Percentiles rank a stretch among this genome's conserved stretches.
phyloP scores from a whole-genome alignment of 306 rosid genomes.

The Hippophae tibetana region DNA sequence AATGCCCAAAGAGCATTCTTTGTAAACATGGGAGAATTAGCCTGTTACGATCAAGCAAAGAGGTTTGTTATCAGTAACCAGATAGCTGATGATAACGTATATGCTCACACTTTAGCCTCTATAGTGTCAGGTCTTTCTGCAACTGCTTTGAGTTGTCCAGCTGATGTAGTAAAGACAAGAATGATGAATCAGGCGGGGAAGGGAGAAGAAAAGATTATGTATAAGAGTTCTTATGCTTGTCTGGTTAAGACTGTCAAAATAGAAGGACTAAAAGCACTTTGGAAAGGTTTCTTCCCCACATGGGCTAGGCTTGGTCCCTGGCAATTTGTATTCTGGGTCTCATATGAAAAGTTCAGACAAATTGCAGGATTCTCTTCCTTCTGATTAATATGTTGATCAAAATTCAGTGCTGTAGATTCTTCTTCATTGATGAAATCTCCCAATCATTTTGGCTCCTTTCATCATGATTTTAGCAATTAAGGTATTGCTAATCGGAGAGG shows the following conservation, averaged over 20 bases:
- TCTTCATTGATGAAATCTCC: too few relatives aligned
- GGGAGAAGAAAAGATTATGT: constrained; percentile 39
- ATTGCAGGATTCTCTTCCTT: constrained; percentile 78
- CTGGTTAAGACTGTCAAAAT: constrained; percentile 63
- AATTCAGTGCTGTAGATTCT: too few relatives aligned
- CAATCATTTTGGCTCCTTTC: too few relatives aligned
- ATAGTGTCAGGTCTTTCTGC: constrained; percentile 69
- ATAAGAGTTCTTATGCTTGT: constrained; percentile 59
- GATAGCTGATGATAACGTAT: constrained; percentile 55
- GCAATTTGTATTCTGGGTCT: constrained; percentile 95
- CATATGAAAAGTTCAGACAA: constrained; percentile 72
- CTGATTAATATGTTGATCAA: constrained; percentile 9
- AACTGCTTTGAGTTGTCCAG: constrained; percentile 80
- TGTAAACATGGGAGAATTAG: constrained; percentile 89
- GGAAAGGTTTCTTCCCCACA: constrained; percentile 94
- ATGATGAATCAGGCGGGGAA: constrained; percentile 70
- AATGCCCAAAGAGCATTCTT: constrained; percentile 79
- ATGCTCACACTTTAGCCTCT: constrained; percentile 71
- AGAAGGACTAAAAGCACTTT: constrained; percentile 71
- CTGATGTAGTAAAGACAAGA: constrained; percentile 86
- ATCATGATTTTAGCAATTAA: too few relatives aligned
- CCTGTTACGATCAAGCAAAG: constrained; percentile 81
- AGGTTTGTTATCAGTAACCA: constrained; percentile 45
- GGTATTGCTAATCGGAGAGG: too few relatives aligned
- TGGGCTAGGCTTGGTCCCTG: constrained; percentile 94